Conservation (phyloP, 306 rosid genomes). For the Hippophae gyantsensis region DNA sequence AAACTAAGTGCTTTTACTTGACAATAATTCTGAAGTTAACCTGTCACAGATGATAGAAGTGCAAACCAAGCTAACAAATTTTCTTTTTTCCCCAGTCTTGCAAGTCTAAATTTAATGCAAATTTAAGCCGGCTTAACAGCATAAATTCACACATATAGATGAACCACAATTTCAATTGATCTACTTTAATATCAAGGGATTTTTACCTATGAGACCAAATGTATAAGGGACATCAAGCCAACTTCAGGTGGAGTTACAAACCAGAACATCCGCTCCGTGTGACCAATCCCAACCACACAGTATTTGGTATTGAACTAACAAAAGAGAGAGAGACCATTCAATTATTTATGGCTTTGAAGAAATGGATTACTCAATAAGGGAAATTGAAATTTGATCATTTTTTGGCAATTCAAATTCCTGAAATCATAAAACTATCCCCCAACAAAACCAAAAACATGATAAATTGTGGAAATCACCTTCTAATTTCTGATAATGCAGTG, state of each 20-base stretch:
- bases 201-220: constrained; percentile 79
- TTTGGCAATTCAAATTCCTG: background rate
- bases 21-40: background rate
- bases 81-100: too few species aligned
- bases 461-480: constrained; percentile 17
- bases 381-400: background rate
- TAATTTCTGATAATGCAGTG: constrained; percentile 38
- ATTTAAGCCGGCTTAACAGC: background rate
- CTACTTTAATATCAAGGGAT: background rate
- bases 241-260: constrained; percentile 70
- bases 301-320: constrained; percentile 63
- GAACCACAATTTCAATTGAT: background rate
- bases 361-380: background rate
- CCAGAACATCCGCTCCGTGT: constrained; percentile 60
- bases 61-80: background rate
- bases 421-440: background rate
- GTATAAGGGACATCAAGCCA: constrained; percentile 85
- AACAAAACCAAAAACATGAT: background rate
- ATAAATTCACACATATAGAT: background rate
- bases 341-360: background rate
- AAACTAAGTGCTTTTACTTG: background rate
- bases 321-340: background rate
- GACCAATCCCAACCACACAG: constrained; percentile 58
- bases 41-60: background rate
- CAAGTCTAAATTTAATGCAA: background rate